Conservation (phyloP, 176 grass and related monocot species). For the Oryza nivara region DNA sequence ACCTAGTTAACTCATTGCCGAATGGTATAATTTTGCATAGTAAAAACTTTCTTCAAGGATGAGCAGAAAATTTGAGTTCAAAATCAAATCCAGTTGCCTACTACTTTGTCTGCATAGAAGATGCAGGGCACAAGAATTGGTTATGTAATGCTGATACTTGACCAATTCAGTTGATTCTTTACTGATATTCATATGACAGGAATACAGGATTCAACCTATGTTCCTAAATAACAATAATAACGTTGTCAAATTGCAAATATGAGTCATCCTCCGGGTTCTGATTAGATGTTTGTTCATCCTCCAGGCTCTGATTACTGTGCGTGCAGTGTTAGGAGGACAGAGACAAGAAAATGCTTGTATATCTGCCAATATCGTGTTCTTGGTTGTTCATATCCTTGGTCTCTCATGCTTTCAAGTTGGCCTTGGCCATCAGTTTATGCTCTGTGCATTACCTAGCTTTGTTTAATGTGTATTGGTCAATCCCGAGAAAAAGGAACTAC, state of each 20-base stretch:
- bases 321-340: not conserved
- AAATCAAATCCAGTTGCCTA: not conserved
- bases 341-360: not conserved
- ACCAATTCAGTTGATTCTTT: not conserved
- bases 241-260: not conserved
- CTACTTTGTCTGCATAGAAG: not conserved
- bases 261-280: not conserved
- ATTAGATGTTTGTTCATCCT: not conserved
- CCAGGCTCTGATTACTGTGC: too few relatives aligned
- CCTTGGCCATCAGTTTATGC: not conserved
- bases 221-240: not conserved
- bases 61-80: not conserved
- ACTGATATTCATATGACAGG: not conserved
- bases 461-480: not conserved
- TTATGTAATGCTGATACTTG: not conserved
- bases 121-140: not conserved
- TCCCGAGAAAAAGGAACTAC: not conserved
- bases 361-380: not conserved
- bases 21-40: not conserved
- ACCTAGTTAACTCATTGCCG: not conserved
- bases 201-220: slow-evolving; percentile 2
- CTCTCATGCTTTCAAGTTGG: not conserved
- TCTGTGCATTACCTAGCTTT: not conserved
- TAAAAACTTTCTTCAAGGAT: not conserved
- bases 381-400: not conserved